These are phyloP conservation scores for Rhodosporidiobolus sp. DNA, from an alignment of 768 basidiomycete species.

Conservation along the genomic window DNA sequence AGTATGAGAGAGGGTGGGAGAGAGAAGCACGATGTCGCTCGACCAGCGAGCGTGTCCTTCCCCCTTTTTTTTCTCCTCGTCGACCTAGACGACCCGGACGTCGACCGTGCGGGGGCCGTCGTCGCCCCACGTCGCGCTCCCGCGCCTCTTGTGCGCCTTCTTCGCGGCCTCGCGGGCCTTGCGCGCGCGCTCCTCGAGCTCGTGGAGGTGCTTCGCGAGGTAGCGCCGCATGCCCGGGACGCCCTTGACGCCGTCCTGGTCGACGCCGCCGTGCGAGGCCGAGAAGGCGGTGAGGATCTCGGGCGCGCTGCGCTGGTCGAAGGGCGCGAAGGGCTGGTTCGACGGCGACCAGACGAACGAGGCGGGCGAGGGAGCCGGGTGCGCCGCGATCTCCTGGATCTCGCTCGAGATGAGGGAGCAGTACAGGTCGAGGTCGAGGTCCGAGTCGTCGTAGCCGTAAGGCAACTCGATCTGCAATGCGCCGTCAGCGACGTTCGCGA, in stretches of 20 bases:
- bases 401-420: slow-evolving; percentile 66
- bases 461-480: slow-evolving; percentile 48
- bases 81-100: not conserved
- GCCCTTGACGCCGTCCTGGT: slow-evolving; percentile 46
- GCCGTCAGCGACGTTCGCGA: too few species aligned
- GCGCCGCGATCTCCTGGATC: slow-evolving; percentile 64
- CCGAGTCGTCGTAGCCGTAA: slow-evolving; percentile 47
- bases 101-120: not conserved
- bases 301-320: slow-evolving; percentile 59
- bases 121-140: not conserved
- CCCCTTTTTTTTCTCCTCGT: too few species aligned
- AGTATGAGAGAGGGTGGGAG: too few species aligned
- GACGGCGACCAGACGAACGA: slow-evolving; percentile 58
- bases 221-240: slow-evolving; percentile 24
- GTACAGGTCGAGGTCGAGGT: slow-evolving; percentile 60
- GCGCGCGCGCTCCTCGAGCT: slow-evolving; percentile 19
- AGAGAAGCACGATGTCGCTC: too few species aligned
- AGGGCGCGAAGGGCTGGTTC: slow-evolving; percentile 71
- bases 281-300: slow-evolving; percentile 53
- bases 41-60: too few species aligned
- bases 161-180: slow-evolving; percentile 10
- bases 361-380: slow-evolving; percentile 58
- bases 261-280: slow-evolving; percentile 40
- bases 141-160: not conserved
- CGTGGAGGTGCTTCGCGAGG: slow-evolving; percentile 24